Base-by-base conservation (phyloP, 768 basidiomycete species). In the Russula griseocarnosa region DNA sequence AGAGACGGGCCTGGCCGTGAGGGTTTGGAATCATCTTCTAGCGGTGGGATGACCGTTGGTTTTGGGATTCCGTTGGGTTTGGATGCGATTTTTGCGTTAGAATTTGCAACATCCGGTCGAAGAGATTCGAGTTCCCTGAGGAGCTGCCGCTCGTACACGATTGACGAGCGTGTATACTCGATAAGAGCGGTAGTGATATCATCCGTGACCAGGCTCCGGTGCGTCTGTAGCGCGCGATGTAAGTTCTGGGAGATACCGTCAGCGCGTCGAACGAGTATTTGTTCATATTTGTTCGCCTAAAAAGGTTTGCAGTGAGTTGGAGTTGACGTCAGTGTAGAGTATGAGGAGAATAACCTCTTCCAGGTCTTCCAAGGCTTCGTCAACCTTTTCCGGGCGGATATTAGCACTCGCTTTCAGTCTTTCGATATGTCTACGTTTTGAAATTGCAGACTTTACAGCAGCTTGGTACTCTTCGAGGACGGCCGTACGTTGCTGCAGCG, bases 381-480 rank as follows among this genome's bases (percentile, higher is more conserved):
- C 92, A 18, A 94, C 93, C 49, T 85, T 85, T 62, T 92, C 89
- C 22, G 91, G 83, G 55, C 86, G 84, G 63, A 96, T 98, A 67
- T 86, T 93, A 30, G 87, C 84, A 68, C 90, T 93, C 10, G 87
- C 87, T 72, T 92, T 92, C 72, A 94, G 74, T 58, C 93, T 84
- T 71, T 94, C 97, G 59, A 98, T 94, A 58, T 91, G 87, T 34
- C 95, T 80, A 42, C 95, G 85, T 74, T 98, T 98, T 24, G 90
- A 91, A 68, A 98, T 97, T 11, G 93, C 89, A 13, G 86, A 84
- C 73, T 98, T 98, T 26, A 93, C 93, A 2, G 96, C 95, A 10
- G 86, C 81, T 66, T 97, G 94, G 63, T 95, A 92, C 74, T 98
- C 97, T 71, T 98, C 96, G 65, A 98, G 77, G 11, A 97, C 92